These are phyloP conservation scores for Colletotrichum simmondsii DNA, from an alignment of 2,329 filamentous ascomycete genomes.

Conservation along the genomic window DNA sequence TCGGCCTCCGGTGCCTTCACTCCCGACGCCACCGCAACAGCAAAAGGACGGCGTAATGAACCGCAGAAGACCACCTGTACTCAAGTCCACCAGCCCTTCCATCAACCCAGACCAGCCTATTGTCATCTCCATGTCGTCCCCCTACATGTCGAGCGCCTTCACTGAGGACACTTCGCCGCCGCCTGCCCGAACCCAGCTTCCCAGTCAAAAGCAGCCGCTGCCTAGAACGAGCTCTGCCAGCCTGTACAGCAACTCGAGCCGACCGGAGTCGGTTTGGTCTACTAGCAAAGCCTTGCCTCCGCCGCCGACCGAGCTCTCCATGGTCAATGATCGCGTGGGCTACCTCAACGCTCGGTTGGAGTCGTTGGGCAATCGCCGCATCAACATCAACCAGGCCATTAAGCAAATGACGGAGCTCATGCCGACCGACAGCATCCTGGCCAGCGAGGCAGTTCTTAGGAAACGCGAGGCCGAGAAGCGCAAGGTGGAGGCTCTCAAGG, in stretches of 20 bases:
- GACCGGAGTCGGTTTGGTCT: conserved; percentile 46
- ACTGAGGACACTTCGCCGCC: conserved; percentile 29
- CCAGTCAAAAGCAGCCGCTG: conserved; percentile 26
- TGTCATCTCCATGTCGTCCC: conserved; percentile 47
- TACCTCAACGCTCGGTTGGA: conserved; percentile 74
- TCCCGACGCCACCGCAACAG: conserved; percentile 49
- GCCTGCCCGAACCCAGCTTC: conserved; percentile 26
- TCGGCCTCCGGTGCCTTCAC: conserved; percentile 49
- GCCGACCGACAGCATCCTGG: conserved; percentile 75
- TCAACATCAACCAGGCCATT: conserved; percentile 79
- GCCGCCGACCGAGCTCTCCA: conserved; percentile 67
- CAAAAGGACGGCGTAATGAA: conserved; percentile 50
- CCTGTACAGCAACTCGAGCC: conserved; percentile 25
- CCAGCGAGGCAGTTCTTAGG: conserved; percentile 70
- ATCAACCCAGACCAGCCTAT: conserved; percentile 40
- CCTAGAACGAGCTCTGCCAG: conserved; percentile 17
- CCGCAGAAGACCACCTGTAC: conserved; percentile 48
- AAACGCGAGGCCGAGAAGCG: conserved; percentile 68
- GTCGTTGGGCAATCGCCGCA: conserved; percentile 72
- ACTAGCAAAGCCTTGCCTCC: conserved; percentile 70
- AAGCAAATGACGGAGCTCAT: conserved; percentile 82
- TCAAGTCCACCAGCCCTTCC: conserved; percentile 37
- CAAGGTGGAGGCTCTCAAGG: conserved; percentile 74
- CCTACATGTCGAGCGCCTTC: conserved; percentile 44
- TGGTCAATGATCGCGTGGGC: conserved; percentile 72